Evolutionary conservation across 768 basidiomycete genomes (phyloP).

Genomic region (Porphyrellus cyaneotinctus): DNA sequence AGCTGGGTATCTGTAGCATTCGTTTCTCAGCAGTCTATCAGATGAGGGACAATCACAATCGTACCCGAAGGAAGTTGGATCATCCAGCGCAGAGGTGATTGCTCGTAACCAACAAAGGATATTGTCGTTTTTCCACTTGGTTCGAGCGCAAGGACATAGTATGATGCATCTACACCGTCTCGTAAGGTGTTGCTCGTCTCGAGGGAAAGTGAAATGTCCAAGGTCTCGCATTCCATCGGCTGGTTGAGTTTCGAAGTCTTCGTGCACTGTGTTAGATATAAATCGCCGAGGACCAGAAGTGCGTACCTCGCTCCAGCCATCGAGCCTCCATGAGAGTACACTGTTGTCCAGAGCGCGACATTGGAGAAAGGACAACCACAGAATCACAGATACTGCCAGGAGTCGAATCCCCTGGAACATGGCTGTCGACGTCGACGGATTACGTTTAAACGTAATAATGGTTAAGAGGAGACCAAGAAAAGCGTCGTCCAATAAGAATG

Average conservation of each 20-base stretch:
- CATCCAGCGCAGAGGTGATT: constrained; percentile 35
- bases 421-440: not conserved
- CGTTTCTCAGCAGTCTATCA: not conserved
- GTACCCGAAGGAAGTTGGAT: constrained; percentile 39
- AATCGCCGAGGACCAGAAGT: not conserved
- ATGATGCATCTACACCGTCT: constrained; percentile 25
- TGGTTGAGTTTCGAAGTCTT: not conserved
- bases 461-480: not conserved
- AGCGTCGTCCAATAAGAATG: not conserved
- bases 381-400: not conserved
- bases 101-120: constrained; percentile 33
- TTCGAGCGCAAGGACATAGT: constrained; percentile 41
- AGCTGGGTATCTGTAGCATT: constrained; percentile 37
- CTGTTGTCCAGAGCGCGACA: constrained; percentile 3
- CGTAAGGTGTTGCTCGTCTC: not conserved
- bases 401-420: constrained; percentile 13
- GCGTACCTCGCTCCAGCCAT: constrained; percentile 5
- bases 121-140: constrained; percentile 34
- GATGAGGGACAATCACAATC: constrained; percentile 9
- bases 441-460: not conserved
- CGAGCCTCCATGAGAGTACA: constrained; percentile 2
- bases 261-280: not conserved
- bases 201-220: constrained; percentile 6
- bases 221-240: constrained; percentile 15
- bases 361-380: not conserved